phyloP scores from a whole-genome alignment of 73 alveolate genomes.

The Paramecium biaurelia region DNA sequence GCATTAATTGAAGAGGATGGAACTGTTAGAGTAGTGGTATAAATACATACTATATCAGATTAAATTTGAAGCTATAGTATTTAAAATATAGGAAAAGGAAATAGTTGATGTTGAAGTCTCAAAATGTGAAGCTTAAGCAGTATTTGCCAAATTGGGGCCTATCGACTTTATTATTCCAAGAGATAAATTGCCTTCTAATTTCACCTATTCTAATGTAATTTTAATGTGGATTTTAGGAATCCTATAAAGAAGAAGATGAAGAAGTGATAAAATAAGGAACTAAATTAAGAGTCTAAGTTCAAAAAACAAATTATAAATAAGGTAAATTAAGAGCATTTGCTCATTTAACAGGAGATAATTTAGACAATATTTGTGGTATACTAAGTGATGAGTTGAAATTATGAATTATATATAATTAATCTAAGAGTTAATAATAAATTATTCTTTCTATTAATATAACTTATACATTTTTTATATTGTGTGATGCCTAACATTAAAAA shows the following conservation, averaged over 20 bases:
- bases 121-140: slow-evolving; percentile 21
- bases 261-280: slow-evolving; percentile 33
- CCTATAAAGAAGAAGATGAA: slow-evolving; percentile 38
- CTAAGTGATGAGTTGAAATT: slow-evolving; percentile 35
- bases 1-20: slow-evolving; percentile 57
- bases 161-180: background rate
- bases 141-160: slow-evolving; percentile 32
- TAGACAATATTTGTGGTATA: slow-evolving; percentile 28
- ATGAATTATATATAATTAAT: background rate
- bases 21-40: background rate
- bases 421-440: background rate
- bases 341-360: background rate
- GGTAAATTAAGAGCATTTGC: slow-evolving; percentile 38
- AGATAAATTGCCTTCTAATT: background rate
- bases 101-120: slow-evolving; percentile 36
- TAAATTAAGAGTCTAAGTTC: slow-evolving; percentile 26
- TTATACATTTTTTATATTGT: background rate
- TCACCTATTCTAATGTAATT: background rate
- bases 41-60: background rate
- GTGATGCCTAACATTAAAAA: too few species aligned
- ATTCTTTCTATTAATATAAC: background rate
- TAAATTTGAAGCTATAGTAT: slow-evolving; percentile 31
- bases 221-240: background rate
- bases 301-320: slow-evolving; percentile 5
- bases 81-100: background rate